Base-by-base conservation (phyloP, 2,329 filamentous ascomycete species). In the Mariannaea elegans region DNA sequence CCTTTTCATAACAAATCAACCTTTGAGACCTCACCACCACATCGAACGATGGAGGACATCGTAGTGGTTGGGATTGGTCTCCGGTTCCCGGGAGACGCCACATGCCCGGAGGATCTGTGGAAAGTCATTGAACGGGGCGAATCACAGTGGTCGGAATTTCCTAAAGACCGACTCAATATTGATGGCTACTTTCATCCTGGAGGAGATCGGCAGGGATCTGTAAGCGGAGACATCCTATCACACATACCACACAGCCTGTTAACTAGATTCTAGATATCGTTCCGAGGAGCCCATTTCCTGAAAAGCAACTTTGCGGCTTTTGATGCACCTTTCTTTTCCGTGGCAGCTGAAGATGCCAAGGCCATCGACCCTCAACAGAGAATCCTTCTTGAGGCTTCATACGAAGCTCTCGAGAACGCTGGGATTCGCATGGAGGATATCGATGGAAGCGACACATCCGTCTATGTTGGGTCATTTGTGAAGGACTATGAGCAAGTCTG, bases 161-260 rank as follows among this genome's bases (percentile, higher is more conserved):
- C 83, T 1, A 65, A 73, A 7, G 75, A 80, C 9, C 77, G 84
- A 9, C 79, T 86, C 62, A 84, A 85, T 38, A 77, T 81, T 31
- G 74, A 81, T 13, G 80, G 80, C n/a, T 85, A 83, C 66, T 83
- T 81, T 62, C 84, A 87, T 65, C 83, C 83, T 0, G 79, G 82
- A 18, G 78, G 78, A 7, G 77, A 80, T 44, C 75, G 81, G 7
- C 78, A 82, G 56, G 82, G 82, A 36, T 80, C 78, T 63, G 82
- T 84, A 68, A 67, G 80, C 68, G 16, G 13, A 31, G 58, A 12
- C 31, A 39, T 3, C 4, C 19, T 56, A 3, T 31, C 32, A 16
- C 18, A 13, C 13, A 8, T 29, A 2, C 6, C 45, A 9, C 18
- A 12, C n/a, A 9, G n/a, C 14, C 31, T 29, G 31, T 59, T 70